phyloP scores from a whole-genome alignment of 1,139 yeast species.

The Pichiaceae sp. region DNA sequence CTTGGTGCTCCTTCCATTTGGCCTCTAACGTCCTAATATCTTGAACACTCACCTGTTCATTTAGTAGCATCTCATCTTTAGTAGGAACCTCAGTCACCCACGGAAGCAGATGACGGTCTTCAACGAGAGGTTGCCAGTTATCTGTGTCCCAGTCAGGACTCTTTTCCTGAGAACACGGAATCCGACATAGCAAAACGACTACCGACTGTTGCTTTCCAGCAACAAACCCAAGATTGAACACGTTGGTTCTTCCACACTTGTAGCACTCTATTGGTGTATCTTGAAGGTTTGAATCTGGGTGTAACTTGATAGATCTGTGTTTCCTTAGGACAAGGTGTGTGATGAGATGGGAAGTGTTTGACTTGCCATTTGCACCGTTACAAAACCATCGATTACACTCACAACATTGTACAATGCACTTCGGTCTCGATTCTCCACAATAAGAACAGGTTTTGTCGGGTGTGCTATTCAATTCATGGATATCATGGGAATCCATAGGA shows the following conservation, averaged over 20 bases:
- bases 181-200: conserved; percentile 78
- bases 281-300: conserved; percentile 76
- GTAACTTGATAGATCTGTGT: conserved; percentile 69
- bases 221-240: conserved; percentile 78
- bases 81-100: conserved; percentile 75
- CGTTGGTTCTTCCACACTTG: conserved; percentile 78
- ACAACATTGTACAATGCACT: conserved; percentile 68
- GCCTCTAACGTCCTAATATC: conserved; percentile 72
- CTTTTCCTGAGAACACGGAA: conserved; percentile 79
- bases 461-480: too few species aligned
- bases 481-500: too few species aligned
- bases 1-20: conserved; percentile 55
- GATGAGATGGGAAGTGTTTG: conserved; percentile 57
- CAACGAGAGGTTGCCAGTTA: conserved; percentile 85
- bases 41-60: conserved; percentile 48
- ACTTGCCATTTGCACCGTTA: conserved; percentile 45
- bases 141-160: conserved; percentile 79
- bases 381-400: conserved; percentile 87
- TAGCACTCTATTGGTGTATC: conserved; percentile 84
- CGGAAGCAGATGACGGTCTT: conserved; percentile 64
- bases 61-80: conserved; percentile 51
- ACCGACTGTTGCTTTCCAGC: conserved; percentile 83
- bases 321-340: conserved; percentile 78
- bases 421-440: conserved; percentile 66
- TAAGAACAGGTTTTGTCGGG: conserved; percentile 53